Evolutionary conservation across 2,329 filamentous ascomycete species (phyloP).

Genomic region (Ceratocystis ficicola): DNA sequence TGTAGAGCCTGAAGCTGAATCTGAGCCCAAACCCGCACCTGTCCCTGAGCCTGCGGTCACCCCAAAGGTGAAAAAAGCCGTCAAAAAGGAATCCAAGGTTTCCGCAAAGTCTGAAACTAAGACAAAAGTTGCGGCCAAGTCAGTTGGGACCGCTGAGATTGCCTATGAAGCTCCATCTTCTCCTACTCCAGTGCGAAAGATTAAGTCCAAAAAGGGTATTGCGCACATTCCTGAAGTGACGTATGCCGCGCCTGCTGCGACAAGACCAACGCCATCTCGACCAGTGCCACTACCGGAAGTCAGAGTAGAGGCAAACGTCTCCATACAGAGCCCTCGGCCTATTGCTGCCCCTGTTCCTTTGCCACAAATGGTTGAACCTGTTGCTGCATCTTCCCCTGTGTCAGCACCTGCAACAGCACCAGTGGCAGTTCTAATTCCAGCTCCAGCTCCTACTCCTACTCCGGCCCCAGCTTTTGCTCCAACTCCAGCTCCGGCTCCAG

Average conservation of each 20-base stretch:
- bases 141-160: not conserved
- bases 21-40: not conserved
- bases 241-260: not conserved
- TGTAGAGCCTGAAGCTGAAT: conserved; percentile 10
- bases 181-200: not conserved
- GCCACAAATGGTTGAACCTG: not conserved
- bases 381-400: not conserved
- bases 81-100: conserved; percentile 14
- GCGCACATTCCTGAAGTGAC: not conserved
- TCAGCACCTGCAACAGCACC: not conserved
- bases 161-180: not conserved
- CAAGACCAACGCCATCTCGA: not conserved
- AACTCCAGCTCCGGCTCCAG: not conserved
- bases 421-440: not conserved
- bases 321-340: not conserved
- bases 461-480: not conserved
- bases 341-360: not conserved
- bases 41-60: not conserved
- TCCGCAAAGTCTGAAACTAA: conserved; percentile 14
- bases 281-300: not conserved
- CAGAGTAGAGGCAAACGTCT: conserved; percentile 1
- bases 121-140: conserved; percentile 8
- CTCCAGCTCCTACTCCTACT: not conserved
- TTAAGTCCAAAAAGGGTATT: not conserved
- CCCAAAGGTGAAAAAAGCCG: conserved; percentile 10